These are phyloP conservation scores for Ricinus communis DNA, from an alignment of 345 rosid genomes.

Conservation along the genomic window DNA sequence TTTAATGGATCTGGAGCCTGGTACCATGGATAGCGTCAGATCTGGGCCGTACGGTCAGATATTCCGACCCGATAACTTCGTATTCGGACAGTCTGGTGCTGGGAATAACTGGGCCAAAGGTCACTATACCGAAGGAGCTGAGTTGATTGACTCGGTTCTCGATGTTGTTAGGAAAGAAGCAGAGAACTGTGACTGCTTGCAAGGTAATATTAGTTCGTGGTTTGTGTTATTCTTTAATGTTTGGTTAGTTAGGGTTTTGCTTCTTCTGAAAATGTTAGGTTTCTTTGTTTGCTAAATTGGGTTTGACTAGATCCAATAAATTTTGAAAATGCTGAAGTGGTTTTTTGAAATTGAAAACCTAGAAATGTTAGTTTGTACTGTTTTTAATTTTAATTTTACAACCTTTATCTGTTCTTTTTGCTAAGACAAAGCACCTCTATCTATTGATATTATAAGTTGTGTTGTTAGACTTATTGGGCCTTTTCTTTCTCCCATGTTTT, in stretches of 20 bases:
- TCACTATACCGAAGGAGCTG: conserved; percentile 77
- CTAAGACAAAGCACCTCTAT: too few species aligned
- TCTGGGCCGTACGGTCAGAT: conserved; percentile 77
- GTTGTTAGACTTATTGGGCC: too few species aligned
- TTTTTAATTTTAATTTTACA: too few species aligned
- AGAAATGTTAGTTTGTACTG: too few species aligned
- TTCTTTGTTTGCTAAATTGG: not conserved
- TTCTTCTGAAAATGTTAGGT: not conserved
- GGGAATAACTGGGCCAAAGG: conserved; percentile 89
- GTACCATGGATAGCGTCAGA: conserved; percentile 80
- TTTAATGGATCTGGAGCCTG: conserved; percentile 80
- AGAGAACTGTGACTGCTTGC: conserved; percentile 78
- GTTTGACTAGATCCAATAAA: not conserved
- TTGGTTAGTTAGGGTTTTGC: not conserved
- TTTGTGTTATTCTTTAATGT: too few species aligned
- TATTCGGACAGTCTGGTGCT: conserved; percentile 75
- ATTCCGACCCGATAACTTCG: conserved; percentile 72
- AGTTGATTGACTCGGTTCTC: conserved; percentile 68
- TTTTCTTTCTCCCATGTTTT: too few species aligned
- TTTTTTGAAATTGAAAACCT: too few species aligned
- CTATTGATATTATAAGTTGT: too few species aligned
- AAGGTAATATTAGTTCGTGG: conserved; percentile 30
- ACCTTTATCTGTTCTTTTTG: too few species aligned
- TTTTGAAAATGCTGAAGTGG: not conserved
- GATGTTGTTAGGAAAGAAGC: conserved; percentile 79